Evolutionary conservation across 768 basidiomycete genomes (phyloP), one percentile per base, ranked within the genome.

Genomic region (Lentinula raphanica): DNA sequence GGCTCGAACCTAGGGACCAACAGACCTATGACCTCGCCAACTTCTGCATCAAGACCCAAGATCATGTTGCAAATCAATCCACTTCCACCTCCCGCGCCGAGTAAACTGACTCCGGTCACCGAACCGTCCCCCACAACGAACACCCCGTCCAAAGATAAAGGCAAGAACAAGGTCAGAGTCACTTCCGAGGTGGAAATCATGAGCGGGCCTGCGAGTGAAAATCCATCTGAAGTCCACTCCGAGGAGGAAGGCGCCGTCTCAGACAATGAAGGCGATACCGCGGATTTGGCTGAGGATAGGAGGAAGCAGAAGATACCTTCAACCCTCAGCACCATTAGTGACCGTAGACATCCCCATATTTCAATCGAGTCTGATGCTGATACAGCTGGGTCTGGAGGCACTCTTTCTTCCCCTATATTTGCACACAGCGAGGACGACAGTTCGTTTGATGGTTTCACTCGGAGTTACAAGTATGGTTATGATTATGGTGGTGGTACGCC

Each of bases 341-440:
- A 50, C 29, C 49, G 49, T 21, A 50, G 21, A 39, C 51, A 53
- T 25, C 51, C 51, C 21, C 19, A 32, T 2, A 53, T 53, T 23
- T 9, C 36, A 25, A 38, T 53, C 5, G 40, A 31, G 29, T 56
- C 58, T 11, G 56, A 51, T 23, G 46, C 50, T 40, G 58, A 60
- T 28, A 19, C 54, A 17, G 57, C 62, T 3, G 28, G 62, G 42
- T 49, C 45, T 17, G 58, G 32, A 27, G 35, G 46, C 44, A 58
- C 49, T 8, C 69, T 75, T 29, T 75, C 76, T 1, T 78, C 76
- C 1, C 76, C 75, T 17, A 69, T 75, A 5, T 78, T 78, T 44
- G 75, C 75, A 0, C 74, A 74, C 51, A 68, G 61, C 1, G 67
- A 67, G 28, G 59, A 64, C 1, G 71, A 69, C 15, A 64, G 54